Conservation (phyloP, 805 yeast species). For the Nakazawaea wyomingensis region DNA sequence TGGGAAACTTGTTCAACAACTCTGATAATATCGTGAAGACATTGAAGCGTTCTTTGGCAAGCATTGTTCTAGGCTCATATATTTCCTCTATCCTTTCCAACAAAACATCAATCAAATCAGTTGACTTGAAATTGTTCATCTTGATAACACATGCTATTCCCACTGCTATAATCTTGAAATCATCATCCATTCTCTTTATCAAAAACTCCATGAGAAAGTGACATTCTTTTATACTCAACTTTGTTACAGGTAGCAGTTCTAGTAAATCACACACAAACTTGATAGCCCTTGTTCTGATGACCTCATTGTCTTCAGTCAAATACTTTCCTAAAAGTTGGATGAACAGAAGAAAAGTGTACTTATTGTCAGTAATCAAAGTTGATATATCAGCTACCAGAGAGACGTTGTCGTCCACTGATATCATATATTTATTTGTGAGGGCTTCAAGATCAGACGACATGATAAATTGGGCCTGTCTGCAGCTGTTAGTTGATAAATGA, state of each 20-base stretch:
- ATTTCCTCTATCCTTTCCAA: conserved; percentile 29
- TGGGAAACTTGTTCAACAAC: conserved; percentile 26
- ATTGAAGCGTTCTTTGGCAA: conserved; percentile 58
- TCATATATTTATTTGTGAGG: conserved; percentile 6
- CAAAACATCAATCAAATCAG: conserved; percentile 29
- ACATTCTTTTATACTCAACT: conserved; percentile 38
- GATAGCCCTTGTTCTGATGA: conserved; percentile 34
- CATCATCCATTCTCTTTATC: conserved; percentile 63
- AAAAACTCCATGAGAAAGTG: conserved; percentile 52
- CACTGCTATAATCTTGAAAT: conserved; percentile 40
- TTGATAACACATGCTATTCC: conserved; percentile 49
- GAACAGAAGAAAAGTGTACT: conserved; percentile 35
- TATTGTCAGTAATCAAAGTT: conserved; percentile 15
- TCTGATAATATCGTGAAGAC: conserved; percentile 47
- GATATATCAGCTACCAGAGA: background rate
- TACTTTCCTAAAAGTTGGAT: conserved; percentile 41
- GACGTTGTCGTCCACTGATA: background rate
- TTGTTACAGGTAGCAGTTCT: conserved; percentile 18
- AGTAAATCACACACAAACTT: conserved; percentile 36
- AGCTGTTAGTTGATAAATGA: background rate
- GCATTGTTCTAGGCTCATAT: conserved; percentile 52
- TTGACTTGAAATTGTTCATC: conserved; percentile 44
- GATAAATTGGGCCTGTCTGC: background rate
- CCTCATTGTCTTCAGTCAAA: conserved; percentile 42
- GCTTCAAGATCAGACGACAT: conserved; percentile 5